phyloP scores from a whole-genome alignment of 2,329 filamentous ascomycete species.

The Xylaria arbuscula region DNA sequence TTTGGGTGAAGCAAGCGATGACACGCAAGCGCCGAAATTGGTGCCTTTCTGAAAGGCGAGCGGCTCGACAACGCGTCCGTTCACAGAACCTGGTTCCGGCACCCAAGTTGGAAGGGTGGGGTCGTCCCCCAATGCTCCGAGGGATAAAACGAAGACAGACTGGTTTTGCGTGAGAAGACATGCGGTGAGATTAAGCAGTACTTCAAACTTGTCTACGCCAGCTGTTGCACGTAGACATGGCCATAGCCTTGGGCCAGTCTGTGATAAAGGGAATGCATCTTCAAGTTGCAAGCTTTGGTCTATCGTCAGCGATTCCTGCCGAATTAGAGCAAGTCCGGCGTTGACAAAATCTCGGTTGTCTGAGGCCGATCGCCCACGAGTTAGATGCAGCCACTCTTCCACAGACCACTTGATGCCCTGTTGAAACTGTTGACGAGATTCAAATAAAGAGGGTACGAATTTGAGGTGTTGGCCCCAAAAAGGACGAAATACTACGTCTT shows the following conservation, averaged over 20 bases:
- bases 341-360: constrained; percentile 28
- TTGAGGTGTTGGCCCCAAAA: constrained; percentile 16
- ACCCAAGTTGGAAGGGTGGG: constrained; percentile 18
- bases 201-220: constrained; percentile 20
- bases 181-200: constrained; percentile 30
- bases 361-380: constrained; percentile 15
- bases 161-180: constrained; percentile 25
- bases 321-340: constrained; percentile 22
- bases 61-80: not conserved
- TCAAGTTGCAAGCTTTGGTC: constrained; percentile 28
- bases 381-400: constrained; percentile 28
- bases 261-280: not conserved
- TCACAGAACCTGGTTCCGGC: not conserved
- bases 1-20: constrained; percentile 12
- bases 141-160: constrained; percentile 14
- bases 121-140: not conserved
- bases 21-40: constrained; percentile 18
- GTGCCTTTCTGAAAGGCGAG: constrained; percentile 7
- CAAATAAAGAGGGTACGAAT: constrained; percentile 21
- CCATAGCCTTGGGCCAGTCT: constrained; percentile 12
- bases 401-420: constrained; percentile 25
- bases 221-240: constrained; percentile 7
- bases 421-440: constrained; percentile 20
- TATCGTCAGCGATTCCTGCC: constrained; percentile 22
- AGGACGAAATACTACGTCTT: not conserved